Evolutionary conservation across 805 yeast species (phyloP), one percentile per base, ranked within the genome.

Genomic region (Grigorovia transvaalensis): DNA sequence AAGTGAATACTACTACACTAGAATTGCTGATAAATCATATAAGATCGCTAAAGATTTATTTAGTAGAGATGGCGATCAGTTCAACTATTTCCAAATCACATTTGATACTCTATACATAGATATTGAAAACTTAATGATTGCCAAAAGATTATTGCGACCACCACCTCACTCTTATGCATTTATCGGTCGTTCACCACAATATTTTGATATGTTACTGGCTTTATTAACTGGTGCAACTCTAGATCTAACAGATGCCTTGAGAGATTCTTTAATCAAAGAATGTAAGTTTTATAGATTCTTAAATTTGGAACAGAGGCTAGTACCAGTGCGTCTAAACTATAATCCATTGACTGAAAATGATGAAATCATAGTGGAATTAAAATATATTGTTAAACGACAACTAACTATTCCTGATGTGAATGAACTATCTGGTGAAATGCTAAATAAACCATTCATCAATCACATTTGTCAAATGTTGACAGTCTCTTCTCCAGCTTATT

Each of bases 211-310:
- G 46, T 59, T 89, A 29, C 50, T 89, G 46, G 71, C 72, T 27
- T 61, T 80, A 2, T 65, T 88, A 27, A 74, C 76, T 54, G 90
- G 90, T 0, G 76, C 79, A 41, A 62, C 69, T 3, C 57, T 78
- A 18, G 68, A 71, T 1, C 72, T 85, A 46, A 71, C 75, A 51
- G 84, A 81, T 44, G 64, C 66, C 1, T 85, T 82, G 61, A 73
- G 96, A 44, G 64, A 68, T 9, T 65, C 77, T 15, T 70, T 89
- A 53, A 65, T 84, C 9, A 73, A 73, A 50, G 97, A 89, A 62
- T 85, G 95, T 56, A 74, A 77, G 46, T 89, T 85, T 67, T 89
- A 87, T 65, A 73, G 91, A 47, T 84, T 89, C 58, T 69, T 79
- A 47, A 88, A 81, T 41, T 70, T 89, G 42, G 95, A 85, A 63